Base-by-base conservation (phyloP, 1,284 basidiomycete genomes). In the Tetrapyrgos nigripes region DNA sequence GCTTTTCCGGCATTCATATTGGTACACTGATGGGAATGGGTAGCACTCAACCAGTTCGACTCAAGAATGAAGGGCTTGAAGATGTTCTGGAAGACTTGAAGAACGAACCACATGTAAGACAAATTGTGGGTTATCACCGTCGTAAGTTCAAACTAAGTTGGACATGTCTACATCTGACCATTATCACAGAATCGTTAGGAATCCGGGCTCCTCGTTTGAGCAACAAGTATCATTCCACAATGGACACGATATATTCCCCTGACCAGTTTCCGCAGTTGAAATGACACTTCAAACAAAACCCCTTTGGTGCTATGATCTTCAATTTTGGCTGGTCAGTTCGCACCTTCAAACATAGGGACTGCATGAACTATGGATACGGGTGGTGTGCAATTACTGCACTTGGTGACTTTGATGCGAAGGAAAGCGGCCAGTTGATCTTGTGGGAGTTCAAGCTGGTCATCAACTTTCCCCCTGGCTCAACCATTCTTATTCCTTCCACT, bases 361-460 rank as follows among this genome's bases (percentile, higher is more conserved):
- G 14, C 13, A 29, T 35, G 21, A 55, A 55, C 26, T 55, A 47
- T 45, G 3, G 46, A 13, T 55, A 48, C 49, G 46, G 53, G 4
- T 40, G 46, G 46, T 55, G 53, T n/a, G 45, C 53, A 4, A 55
- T 55, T 10, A 55, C 53, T 5, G 53, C 53, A 1, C 45, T 55
- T 23, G 53, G 53, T 3, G 19, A n/a, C 3, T 55, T 49, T n/a
- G 46, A 55, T 37, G 31, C 53, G 2, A 49, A 23, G 5, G 23
- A 14, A 14, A 49, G 53, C 40, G 31, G 31, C 2, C 44, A 48
- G 4, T 33, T 55, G 6, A 26, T 55, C 4, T 33, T 55, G 2
- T 55, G 46, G 53, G 53, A 55, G 33, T 19, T 47, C 10, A 55
- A 49, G 46, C 53, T 50, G 4, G 33, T 49, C 3, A 28, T 55